Percentiles rank a stretch among this genome's conserved stretches.
Evolutionary conservation across 306 rosid species (phyloP).

Genomic region (Rosa persica): DNA sequence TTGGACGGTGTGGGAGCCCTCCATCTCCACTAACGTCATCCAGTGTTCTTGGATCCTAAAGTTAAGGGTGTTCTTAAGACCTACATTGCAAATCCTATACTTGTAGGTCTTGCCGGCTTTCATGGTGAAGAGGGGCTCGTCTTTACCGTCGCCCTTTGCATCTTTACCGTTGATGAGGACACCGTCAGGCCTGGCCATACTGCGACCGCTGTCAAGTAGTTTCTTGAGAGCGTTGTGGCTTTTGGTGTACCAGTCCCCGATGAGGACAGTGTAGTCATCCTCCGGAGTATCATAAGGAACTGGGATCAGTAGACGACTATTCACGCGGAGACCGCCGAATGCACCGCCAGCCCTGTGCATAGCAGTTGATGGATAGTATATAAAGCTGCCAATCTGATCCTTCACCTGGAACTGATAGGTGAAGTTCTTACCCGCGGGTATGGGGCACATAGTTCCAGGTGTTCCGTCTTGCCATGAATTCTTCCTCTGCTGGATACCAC

Average conservation of each 20-base stretch:
- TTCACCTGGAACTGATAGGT: conserved; percentile 74
- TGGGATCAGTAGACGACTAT: conserved; percentile 69
- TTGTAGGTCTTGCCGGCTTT: conserved; percentile 74
- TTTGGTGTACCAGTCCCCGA: conserved; percentile 84
- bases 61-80: conserved; percentile 64
- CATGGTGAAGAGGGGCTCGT: conserved; percentile 73
- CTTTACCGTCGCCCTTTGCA: conserved; percentile 54
- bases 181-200: conserved; percentile 59
- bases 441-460: conserved; percentile 76
- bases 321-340: conserved; percentile 63
- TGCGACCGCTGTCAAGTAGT: conserved; percentile 53
- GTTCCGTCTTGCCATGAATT: conserved; percentile 85
- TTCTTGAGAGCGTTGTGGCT: conserved; percentile 48
- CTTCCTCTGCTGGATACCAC: conserved; percentile 55
- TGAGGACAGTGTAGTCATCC: conserved; percentile 76
- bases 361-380: conserved; percentile 60
- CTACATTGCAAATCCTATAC: conserved; percentile 72
- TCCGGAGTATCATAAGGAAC: conserved; percentile 82
- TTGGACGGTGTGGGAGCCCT: conserved; percentile 83
- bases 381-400: conserved; percentile 79
- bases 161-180: conserved; percentile 68
- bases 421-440: conserved; percentile 58
- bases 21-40: conserved; percentile 72
- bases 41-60: conserved; percentile 71
- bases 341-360: conserved; percentile 70